Percentiles rank a stretch among this genome's conserved stretches.
Conservation (phyloP, 768 basidiomycete genomes). For the Tricholoma bakamatsutake region DNA sequence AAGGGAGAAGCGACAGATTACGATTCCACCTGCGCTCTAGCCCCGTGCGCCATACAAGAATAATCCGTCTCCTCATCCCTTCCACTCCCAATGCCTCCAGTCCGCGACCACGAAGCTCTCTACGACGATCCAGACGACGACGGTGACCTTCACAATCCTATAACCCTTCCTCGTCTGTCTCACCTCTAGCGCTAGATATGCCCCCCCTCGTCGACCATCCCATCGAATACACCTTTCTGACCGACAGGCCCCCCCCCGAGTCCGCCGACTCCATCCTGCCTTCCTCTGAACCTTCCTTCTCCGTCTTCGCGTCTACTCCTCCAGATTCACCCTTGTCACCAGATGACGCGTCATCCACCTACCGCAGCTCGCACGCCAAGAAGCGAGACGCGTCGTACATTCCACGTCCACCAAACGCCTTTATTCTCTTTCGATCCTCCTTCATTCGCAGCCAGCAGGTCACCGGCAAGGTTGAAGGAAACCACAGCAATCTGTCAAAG, state of each 20-base stretch:
- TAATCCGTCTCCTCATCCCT: no score
- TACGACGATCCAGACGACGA: conserved; percentile 21
- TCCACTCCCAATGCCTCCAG: conserved; percentile 35
- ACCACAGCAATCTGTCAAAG: conserved; percentile 74
- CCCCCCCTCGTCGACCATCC: conserved; percentile 50
- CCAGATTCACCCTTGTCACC: conserved; percentile 6
- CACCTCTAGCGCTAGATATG: conserved; percentile 37
- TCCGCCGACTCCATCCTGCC: conserved; percentile 17
- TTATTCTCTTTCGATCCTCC: conserved; percentile 77
- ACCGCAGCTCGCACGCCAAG: conserved; percentile 48
- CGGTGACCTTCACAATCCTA: conserved; percentile 14
- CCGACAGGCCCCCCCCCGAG: conserved; percentile 45
- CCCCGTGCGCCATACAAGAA: no score
- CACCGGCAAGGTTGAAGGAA: conserved; percentile 73
- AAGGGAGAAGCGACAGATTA: conserved; percentile 24
- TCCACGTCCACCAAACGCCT: conserved; percentile 80
- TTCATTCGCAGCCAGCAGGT: conserved; percentile 73
- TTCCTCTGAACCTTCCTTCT: conserved; percentile 11
- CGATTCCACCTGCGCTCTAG: conserved; percentile 18
- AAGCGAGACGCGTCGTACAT: conserved; percentile 69
- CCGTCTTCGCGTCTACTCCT: conserved; percentile 15
- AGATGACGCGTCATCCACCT: conserved; percentile 18
- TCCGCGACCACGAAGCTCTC: conserved; percentile 17
- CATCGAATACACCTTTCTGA: conserved; percentile 59
- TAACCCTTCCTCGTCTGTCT: conserved; percentile 14